Base-by-base conservation (phyloP, 208 protist genomes). In the Leishmania major region DNA sequence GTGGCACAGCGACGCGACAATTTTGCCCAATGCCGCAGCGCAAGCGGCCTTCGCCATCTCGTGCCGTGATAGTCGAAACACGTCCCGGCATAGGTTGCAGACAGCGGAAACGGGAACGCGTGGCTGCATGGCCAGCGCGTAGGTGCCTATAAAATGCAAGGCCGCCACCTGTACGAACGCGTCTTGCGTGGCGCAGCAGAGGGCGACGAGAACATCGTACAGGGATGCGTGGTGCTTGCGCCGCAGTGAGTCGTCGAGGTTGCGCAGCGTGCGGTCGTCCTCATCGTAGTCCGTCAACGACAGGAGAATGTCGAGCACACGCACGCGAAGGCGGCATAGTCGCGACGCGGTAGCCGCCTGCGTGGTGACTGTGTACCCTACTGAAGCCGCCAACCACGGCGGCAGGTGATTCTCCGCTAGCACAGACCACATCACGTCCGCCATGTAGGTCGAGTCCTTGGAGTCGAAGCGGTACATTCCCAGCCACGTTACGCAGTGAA, bases 11-110 rank as follows among this genome's bases (percentile, higher is more conserved):
- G 81, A 47, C 35, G 67, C 75, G 6, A 84, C 86, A 0, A 91
- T 55, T 6, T 82, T 79, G 6, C 71, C 70, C 25, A 97, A 78
- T 82, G 95, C 91, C 0, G 94, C 79, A 1, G 94, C 90, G 77
- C 89, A 90, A 1, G 94, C 91, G 62, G 94, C 92, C 83, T 96
- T 97, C 35, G 92, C 89, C 94, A 96, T 97, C 57, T 87, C 92
- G 47, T 93, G 55, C 0, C 66, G 60, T 0, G 92, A 89, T 35
- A 91, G 88, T 0, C 91, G 86, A 86, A 97, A 96, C 31, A 96
- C 92, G 77, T 97, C 94, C 19, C 87, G 77, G 75, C 87, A 92
- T 6, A 97, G 85, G 19, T 77, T 67, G 73, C 88, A 91, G 13
- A 90, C 74, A 0, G 67, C 53, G 35, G 69, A 19, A 7, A 96